Evolutionary conservation across 495 filamentous ascomycete genomes (phyloP).

Genomic region (Parathielavia appendiculata): DNA sequence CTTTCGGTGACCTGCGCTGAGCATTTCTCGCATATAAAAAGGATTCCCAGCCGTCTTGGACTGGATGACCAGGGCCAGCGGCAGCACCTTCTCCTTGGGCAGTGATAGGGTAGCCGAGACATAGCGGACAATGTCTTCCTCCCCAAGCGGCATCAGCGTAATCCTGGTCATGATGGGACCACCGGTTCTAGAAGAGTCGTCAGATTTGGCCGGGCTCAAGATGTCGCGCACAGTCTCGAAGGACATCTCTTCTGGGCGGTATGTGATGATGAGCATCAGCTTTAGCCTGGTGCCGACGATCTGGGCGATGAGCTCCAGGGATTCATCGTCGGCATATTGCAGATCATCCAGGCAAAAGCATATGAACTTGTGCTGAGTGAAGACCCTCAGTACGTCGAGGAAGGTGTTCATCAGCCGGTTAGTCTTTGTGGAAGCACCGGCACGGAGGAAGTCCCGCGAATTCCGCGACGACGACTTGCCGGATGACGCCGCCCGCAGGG

Average conservation of each 20-base stretch:
- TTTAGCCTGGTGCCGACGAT: conserved; percentile 68
- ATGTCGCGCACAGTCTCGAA: conserved; percentile 44
- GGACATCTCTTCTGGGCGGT: conserved; percentile 50
- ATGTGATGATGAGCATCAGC: conserved; percentile 70
- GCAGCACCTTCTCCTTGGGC: conserved; percentile 53
- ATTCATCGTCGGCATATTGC: conserved; percentile 83
- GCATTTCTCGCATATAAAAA: conserved; percentile 85
- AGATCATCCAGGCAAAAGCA: conserved; percentile 81
- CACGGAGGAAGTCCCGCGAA: conserved; percentile 65
- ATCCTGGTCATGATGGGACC: conserved; percentile 58
- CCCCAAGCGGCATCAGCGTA: conserved; percentile 58
- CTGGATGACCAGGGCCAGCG: conserved; percentile 67
- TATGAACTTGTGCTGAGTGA: conserved; percentile 73
- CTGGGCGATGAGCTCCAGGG: conserved; percentile 68
- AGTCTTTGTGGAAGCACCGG: conserved; percentile 63
- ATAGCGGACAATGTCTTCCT: conserved; percentile 70
- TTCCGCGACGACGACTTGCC: conserved; percentile 42
- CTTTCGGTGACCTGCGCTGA: conserved; percentile 80
- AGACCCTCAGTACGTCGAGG: conserved; percentile 72
- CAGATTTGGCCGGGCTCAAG: conserved; percentile 43
- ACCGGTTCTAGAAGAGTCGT: conserved; percentile 41
- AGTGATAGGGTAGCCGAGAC: conserved; percentile 68
- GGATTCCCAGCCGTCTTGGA: conserved; percentile 79
- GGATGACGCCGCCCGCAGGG: conserved; percentile 4
- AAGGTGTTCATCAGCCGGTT: conserved; percentile 79